Conservation (phyloP, 768 basidiomycete genomes). For the Mrakia blollopis region DNA sequence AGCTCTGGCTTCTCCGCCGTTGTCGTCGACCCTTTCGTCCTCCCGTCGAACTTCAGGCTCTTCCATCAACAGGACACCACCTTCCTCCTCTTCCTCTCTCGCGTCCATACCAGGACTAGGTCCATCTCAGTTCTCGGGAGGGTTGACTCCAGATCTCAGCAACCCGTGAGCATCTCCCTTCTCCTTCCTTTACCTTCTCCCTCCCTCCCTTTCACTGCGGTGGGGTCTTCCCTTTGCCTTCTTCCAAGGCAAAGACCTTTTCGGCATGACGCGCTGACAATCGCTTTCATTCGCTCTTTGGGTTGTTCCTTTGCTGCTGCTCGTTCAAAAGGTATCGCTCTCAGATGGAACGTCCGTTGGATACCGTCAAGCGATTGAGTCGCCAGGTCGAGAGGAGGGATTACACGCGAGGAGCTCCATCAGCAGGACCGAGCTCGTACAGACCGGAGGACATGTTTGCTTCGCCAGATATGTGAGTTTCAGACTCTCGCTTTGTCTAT, state of each 20-base stretch:
- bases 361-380: slow-evolving; percentile 23
- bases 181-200: neutral
- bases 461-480: neutral
- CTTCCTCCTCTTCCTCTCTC: slow-evolving; percentile 16
- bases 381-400: slow-evolving; percentile 22
- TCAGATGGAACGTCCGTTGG: slow-evolving; percentile 22
- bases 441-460: neutral
- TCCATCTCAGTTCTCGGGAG: slow-evolving; percentile 8
- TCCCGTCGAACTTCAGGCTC: slow-evolving; percentile 20
- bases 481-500: no score
- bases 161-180: slow-evolving; percentile 4
- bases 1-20: slow-evolving; percentile 7
- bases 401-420: slow-evolving; percentile 1
- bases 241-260: neutral
- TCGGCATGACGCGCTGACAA: neutral
- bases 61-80: slow-evolving; percentile 7
- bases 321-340: slow-evolving; percentile 2
- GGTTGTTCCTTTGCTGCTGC: neutral
- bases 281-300: neutral
- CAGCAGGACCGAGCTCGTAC: slow-evolving; percentile 2
- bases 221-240: neutral
- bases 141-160: slow-evolving; percentile 4
- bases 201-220: neutral
- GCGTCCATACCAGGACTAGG: slow-evolving; percentile 4
- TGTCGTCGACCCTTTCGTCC: slow-evolving; percentile 14